Conservation (phyloP, 176 grass and related monocot genomes). For the Lolium perenne region DNA sequence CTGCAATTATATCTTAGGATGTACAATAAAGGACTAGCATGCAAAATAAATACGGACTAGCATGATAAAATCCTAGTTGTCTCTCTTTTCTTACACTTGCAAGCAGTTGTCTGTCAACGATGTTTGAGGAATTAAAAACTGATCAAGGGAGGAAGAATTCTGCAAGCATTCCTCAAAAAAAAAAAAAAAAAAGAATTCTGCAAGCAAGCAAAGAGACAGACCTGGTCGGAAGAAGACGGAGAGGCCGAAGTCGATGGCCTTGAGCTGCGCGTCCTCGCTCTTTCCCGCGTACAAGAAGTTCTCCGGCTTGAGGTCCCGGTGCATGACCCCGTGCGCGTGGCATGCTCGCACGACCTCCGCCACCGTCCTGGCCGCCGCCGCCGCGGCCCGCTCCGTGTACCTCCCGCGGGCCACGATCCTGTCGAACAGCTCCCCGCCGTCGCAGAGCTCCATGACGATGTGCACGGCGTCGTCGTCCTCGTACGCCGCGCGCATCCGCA, state of each 20-base stretch:
- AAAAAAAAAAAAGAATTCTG: too few species aligned
- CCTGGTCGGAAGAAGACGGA: conserved; percentile 87
- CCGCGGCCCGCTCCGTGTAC: conserved; percentile 81
- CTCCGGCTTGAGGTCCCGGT: conserved; percentile 93
- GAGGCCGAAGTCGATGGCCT: conserved; percentile 87
- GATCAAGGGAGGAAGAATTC: neutral
- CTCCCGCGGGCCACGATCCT: conserved; percentile 69
- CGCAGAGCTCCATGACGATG: conserved; percentile 88
- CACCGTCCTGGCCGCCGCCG: conserved; percentile 42
- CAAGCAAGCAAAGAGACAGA: neutral
- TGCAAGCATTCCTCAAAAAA: too few species aligned
- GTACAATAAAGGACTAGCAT: too few species aligned
- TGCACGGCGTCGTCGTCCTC: conserved; percentile 78
- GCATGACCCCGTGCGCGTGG: conserved; percentile 83
- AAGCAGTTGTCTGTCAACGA: neutral
- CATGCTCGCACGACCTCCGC: conserved; percentile 70
- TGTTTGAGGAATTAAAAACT: neutral
- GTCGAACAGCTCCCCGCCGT: conserved; percentile 86
- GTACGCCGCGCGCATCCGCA: conserved; percentile 56
- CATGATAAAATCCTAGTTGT: neutral
- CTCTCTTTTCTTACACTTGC: neutral
- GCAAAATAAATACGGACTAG: too few species aligned
- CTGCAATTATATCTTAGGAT: too few species aligned
- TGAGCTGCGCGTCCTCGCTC: conserved; percentile 69
- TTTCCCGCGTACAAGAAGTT: conserved; percentile 77